Percentiles rank a stretch among this genome's conserved stretches.
Evolutionary conservation across 768 basidiomycete genomes (phyloP).

Genomic region (Cubamyces sp.): DNA sequence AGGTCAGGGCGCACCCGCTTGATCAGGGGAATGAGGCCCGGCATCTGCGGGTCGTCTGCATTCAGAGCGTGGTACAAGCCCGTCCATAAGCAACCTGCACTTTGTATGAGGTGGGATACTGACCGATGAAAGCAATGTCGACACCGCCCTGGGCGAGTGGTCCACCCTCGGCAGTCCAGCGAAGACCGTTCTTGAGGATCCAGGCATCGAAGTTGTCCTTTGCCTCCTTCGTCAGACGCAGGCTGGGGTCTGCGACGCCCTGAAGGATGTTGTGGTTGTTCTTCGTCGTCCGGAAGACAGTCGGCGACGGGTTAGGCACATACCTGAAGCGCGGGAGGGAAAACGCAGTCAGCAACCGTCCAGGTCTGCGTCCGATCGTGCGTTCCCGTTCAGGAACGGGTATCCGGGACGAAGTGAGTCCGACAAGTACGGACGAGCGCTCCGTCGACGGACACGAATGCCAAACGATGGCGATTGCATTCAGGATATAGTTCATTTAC

Average conservation of each 20-base stretch:
- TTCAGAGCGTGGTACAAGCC: background rate
- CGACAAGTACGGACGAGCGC: slow-evolving; percentile 15
- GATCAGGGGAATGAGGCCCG: slow-evolving; percentile 92
- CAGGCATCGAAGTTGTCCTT: slow-evolving; percentile 84
- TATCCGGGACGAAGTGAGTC: background rate
- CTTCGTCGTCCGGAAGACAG: slow-evolving; percentile 91
- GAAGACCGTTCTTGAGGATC: slow-evolving; percentile 87
- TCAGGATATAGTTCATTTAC: slow-evolving; percentile 14
- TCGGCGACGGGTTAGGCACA: slow-evolving; percentile 86
- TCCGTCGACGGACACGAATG: slow-evolving; percentile 9
- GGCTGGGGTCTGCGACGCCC: slow-evolving; percentile 81
- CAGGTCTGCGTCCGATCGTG: background rate
- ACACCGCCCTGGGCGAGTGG: slow-evolving; percentile 83
- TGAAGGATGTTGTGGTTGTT: slow-evolving; percentile 96
- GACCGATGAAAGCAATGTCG: slow-evolving; percentile 89
- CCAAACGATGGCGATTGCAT: background rate
- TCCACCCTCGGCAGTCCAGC: slow-evolving; percentile 87
- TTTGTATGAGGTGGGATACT: slow-evolving; percentile 14
- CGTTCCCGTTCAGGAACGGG: background rate
- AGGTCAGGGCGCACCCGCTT: slow-evolving; percentile 80
- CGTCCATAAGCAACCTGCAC: background rate
- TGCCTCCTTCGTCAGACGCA: slow-evolving; percentile 77
- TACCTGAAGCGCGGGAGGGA: slow-evolving; percentile 52
- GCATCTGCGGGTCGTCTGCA: slow-evolving; percentile 89
- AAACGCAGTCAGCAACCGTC: slow-evolving; percentile 15